phyloP scores from a whole-genome alignment of 257 asterid species.

The Vinca minor region DNA sequence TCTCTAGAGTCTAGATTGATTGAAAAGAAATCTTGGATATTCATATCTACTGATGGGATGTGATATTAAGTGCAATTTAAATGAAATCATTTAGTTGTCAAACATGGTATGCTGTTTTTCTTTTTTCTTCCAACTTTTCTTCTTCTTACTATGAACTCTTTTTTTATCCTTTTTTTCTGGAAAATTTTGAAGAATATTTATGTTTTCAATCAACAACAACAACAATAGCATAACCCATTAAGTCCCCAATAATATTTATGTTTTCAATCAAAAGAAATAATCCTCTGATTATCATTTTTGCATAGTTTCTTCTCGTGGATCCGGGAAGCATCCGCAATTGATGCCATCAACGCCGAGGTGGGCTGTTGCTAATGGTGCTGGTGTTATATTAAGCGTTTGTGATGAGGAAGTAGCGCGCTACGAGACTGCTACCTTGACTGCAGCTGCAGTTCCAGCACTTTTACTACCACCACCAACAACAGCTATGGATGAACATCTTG shows the following conservation, averaged over 20 bases:
- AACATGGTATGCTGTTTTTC: neutral
- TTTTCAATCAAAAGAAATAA: neutral
- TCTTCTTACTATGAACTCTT: neutral
- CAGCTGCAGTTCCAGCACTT: conserved; percentile 98
- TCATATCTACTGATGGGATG: neutral
- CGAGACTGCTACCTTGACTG: conserved; percentile 94
- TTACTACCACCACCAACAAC: conserved; percentile 98
- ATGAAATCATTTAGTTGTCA: neutral
- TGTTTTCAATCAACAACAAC: no score
- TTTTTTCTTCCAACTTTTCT: neutral
- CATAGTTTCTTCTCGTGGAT: conserved; percentile 88
- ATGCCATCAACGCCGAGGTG: conserved; percentile 97
- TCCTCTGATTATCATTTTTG: conserved; percentile 10
- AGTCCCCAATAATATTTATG: neutral
- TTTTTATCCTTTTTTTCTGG: neutral
- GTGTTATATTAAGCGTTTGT: conserved; percentile 96
- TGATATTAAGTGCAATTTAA: neutral
- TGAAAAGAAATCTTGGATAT: no score
- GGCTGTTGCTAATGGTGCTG: conserved; percentile 99
- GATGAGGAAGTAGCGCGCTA: conserved; percentile 97
- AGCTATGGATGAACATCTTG: conserved; percentile 98
- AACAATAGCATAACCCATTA: no score
- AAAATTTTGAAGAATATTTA: neutral
- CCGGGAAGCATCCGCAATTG: conserved; percentile 98
- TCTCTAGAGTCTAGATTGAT: no score